Conservation (phyloP, 257 asterid genomes). For the Phtheirospermum japonicum region DNA sequence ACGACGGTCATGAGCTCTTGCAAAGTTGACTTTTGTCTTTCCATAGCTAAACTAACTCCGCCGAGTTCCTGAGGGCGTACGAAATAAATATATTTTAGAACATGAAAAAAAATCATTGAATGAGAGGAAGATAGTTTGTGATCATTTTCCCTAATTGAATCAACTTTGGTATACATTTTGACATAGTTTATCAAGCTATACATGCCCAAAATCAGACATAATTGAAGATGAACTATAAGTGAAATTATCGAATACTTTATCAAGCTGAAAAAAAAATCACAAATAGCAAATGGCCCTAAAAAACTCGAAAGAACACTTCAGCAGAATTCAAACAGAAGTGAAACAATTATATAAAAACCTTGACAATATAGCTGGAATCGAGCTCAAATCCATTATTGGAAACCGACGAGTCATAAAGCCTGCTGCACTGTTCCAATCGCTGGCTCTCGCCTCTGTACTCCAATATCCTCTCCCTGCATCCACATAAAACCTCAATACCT, state of each 20-base stretch:
- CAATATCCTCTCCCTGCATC: constrained; percentile 74
- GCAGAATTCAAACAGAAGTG: not conserved
- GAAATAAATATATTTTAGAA: not conserved
- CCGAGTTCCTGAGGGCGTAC: constrained; percentile 71
- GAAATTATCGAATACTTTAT: not conserved
- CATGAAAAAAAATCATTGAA: not conserved
- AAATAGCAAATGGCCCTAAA: constrained; percentile 7
- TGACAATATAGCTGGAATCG: constrained; percentile 77
- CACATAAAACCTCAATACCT: constrained; percentile 21
- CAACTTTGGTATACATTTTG: too few relatives aligned
- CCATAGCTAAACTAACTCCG: constrained; percentile 75
- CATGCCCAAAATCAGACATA: constrained; percentile 5
- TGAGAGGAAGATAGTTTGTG: not conserved
- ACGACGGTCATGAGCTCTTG: constrained; percentile 78
- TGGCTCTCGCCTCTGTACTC: constrained; percentile 92
- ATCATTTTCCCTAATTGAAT: not conserved
- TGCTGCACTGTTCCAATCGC: constrained; percentile 80
- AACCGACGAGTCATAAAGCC: constrained; percentile 84
- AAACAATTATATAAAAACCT: constrained; percentile 44
- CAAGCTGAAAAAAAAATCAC: constrained; percentile 8
- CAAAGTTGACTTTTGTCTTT: constrained; percentile 75
- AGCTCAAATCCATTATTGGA: constrained; percentile 79
- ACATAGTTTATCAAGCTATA: constrained; percentile 14
- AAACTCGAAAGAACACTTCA: constrained; percentile 1
- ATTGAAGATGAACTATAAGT: not conserved